phyloP scores from a whole-genome alignment of 495 filamentous ascomycete species.

The Penicillium egyptiacum region DNA sequence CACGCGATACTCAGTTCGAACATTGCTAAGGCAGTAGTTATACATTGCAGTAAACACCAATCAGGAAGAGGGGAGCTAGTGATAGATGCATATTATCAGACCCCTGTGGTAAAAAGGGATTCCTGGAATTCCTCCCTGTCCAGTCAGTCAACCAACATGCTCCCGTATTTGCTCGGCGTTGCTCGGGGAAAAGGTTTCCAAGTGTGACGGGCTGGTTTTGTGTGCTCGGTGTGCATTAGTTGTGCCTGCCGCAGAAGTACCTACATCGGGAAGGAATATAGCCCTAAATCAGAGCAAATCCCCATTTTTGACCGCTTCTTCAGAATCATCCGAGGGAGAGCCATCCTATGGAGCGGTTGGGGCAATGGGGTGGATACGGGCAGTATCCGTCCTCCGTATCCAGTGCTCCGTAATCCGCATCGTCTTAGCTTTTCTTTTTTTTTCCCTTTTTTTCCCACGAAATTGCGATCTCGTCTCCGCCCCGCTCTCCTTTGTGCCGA shows the following conservation, averaged over 20 bases:
- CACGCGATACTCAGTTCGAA: background rate
- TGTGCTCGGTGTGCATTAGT: background rate
- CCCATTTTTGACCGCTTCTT: slow-evolving; percentile 20
- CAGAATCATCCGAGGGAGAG: background rate
- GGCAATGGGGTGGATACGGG: background rate
- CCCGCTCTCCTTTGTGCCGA: slow-evolving; percentile 13
- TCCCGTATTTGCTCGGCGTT: background rate
- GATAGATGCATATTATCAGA: background rate
- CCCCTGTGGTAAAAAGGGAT: background rate
- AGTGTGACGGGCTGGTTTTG: background rate
- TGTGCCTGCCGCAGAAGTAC: background rate
- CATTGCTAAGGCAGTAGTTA: background rate
- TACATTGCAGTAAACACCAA: background rate
- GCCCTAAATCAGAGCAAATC: background rate
- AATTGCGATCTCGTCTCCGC: slow-evolving; percentile 5
- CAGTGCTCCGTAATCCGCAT: background rate
- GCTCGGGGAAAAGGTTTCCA: background rate
- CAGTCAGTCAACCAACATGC: background rate
- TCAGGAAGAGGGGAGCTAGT: background rate
- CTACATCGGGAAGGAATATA: background rate
- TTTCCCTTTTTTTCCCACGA: background rate
- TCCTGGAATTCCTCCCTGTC: too few species aligned
- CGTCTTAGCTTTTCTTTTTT: background rate
- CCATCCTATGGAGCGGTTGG: background rate
- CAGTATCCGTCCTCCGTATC: background rate